Base-by-base conservation (phyloP, 345 rosid species). In the Gossypioides kirkii region DNA sequence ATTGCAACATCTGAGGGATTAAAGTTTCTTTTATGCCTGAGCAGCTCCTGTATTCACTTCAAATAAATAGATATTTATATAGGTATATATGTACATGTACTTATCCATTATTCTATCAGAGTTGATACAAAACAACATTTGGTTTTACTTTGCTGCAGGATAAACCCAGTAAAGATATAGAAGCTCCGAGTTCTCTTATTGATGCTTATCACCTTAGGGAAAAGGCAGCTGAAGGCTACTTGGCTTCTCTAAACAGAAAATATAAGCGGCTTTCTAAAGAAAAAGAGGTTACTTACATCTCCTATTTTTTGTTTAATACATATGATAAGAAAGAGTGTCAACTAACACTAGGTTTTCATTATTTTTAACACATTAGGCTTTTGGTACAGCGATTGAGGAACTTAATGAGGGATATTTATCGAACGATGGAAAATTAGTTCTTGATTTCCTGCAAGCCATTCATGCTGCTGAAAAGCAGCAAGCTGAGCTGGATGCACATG, bases 391-490 rank as follows among this genome's bases (percentile, higher is more conserved):
- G 20, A 46, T 79, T 18, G 93, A 85, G 73, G 95, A 89, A 74
- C 54, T 82, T 77, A 81, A 79, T 82, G 90, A 84, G 67, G 82
- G 73, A 81, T 77, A 82, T 74, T 75, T 81, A 66, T 84, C 85
- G n/a, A 80, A 85, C 72, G 95, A 90, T 80, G 97, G 97, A 68
- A 91, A 83, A 74, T 67, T 93, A 84, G 82, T 96, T 75, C 69
- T 96, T 72, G 89, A 87, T 77, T 93, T 96, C 85, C 84, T 96
- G 36, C 79, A 87, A 85, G 97, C 98, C 68, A 91, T 96, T 73
- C 98, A 93, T 77, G 86, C 82, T 60, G 98, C 99, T 77, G 97
- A 93, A 84, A 82, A 87, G 65, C 84, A 92, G 82, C 99, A 93
- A 82, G 92, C 97, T 64, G 93, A 91, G 76, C 56, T 90, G 71